phyloP scores from a whole-genome alignment of 2,329 filamentous ascomycete genomes.

The Diaporthe vaccinii region DNA sequence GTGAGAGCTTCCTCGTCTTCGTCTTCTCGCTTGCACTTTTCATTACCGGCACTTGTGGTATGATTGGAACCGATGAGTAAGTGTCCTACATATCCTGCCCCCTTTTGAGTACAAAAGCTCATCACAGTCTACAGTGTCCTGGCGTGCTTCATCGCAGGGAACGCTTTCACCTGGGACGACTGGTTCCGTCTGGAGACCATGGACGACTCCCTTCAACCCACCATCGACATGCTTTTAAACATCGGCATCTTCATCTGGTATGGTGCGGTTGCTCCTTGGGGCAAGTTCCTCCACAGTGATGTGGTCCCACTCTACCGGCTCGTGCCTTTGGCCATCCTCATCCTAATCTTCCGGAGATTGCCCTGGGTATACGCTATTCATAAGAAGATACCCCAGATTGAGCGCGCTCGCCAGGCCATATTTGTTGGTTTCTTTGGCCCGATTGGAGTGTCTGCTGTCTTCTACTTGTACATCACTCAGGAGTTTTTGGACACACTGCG shows the following conservation, averaged over 20 bases:
- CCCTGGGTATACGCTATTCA: slow-evolving; percentile 83
- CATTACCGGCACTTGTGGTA: slow-evolving; percentile 86
- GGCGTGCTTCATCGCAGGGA: slow-evolving; percentile 93
- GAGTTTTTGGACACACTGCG: slow-evolving; percentile 77
- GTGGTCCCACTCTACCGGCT: slow-evolving; percentile 82
- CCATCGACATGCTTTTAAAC: slow-evolving; percentile 95
- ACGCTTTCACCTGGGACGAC: slow-evolving; percentile 92
- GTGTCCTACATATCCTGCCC: background rate
- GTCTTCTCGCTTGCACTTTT: slow-evolving; percentile 88
- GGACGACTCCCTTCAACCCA: slow-evolving; percentile 93
- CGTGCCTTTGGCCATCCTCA: slow-evolving; percentile 78
- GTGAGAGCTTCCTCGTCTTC: slow-evolving; percentile 90
- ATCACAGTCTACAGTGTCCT: slow-evolving; percentile 64
- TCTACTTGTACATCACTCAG: slow-evolving; percentile 86
- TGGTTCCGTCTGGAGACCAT: slow-evolving; percentile 92
- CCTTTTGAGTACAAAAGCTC: background rate
- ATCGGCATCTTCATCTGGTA: slow-evolving; percentile 92
- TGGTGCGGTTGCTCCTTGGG: slow-evolving; percentile 88
- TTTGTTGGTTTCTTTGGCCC: slow-evolving; percentile 96
- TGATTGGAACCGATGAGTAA: slow-evolving; percentile 87
- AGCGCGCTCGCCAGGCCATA: slow-evolving; percentile 78
- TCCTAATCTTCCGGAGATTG: slow-evolving; percentile 82
- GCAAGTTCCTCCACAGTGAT: slow-evolving; percentile 73
- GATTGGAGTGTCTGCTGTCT: slow-evolving; percentile 91
- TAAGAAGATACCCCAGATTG: slow-evolving; percentile 83